Evolutionary conservation across 495 filamentous ascomycete genomes (phyloP).

Genomic region (Neurospora sp.): DNA sequence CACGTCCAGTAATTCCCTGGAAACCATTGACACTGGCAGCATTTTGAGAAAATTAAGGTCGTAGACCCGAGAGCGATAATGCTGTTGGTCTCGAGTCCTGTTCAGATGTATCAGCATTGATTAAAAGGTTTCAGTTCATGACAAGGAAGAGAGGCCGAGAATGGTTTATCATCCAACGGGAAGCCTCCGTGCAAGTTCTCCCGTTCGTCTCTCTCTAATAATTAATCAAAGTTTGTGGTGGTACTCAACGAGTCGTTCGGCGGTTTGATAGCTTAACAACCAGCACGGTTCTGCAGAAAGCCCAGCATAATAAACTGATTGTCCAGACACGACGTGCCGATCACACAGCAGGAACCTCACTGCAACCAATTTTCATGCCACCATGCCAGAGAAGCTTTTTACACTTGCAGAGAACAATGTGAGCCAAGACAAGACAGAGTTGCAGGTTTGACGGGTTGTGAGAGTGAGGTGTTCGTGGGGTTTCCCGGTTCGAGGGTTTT

Average conservation of each 20-base stretch:
- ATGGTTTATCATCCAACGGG: neutral
- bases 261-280: neutral
- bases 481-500: neutral
- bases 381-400: neutral
- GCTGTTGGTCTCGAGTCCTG: neutral
- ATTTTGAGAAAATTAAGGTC: neutral
- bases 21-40: neutral
- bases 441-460: neutral
- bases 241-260: neutral
- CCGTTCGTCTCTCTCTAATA: neutral
- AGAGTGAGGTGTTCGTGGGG: neutral
- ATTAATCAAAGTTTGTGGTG: neutral
- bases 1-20: neutral
- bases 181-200: neutral
- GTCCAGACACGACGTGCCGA: neutral
- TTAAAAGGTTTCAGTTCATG: neutral
- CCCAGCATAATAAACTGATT: neutral
- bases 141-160: neutral
- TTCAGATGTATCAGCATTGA: neutral
- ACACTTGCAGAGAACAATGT: neutral
- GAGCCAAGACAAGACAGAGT: neutral
- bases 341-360: neutral
- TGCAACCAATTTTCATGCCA: neutral
- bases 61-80: neutral
- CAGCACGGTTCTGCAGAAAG: neutral